Base-by-base conservation (phyloP, 140 eudicot species). In the Bidens hawaiensis region DNA sequence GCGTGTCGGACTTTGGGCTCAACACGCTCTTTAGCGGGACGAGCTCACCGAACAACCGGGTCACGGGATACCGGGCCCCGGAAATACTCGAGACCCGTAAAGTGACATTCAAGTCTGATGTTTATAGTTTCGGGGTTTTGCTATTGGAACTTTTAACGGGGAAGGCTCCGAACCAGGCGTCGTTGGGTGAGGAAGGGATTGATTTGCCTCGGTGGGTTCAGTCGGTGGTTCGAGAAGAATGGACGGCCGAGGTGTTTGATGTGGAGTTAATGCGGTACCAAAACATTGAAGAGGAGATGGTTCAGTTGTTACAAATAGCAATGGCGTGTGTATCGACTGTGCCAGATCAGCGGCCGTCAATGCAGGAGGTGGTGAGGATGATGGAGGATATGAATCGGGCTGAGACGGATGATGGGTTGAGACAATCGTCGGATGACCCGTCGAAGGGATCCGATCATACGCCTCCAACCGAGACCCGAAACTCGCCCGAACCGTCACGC, bases 171-270 rank as follows among this genome's bases (percentile, higher is more conserved):
- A 89, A 85, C 42, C 97, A 89, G 56, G 95, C 95, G 0, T 85
- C 95, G 4, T 58, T 89, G 34, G 95, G 97, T 1, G 95, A 89
- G 38, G 97, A 89, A 54, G 91, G 95, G 66, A 81, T 85, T 1
- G 97, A 90, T 47, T 72, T 90, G 65, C 97, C 97, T 0, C 72
- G 94, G 60, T 90, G 96, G 98, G 98, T 90, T 19, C 96, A 90
- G 19, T 84, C 87, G 11, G 95, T 90, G 5, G 94, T 86, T 2
- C 45, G 95, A 5, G 97, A 86, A 51, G 95, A 90, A 63, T 87
- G 94, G 96, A 90, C 96, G 0, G 90, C 96, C 4, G 96, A 90
- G 74, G 98, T 90, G 3, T 90, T 90, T 12, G 98, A 90, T 19
- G 91, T 84, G 3, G 96, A 90, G 78, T 79, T 90, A 27, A 82